Evolutionary conservation across 345 rosid species (phyloP).

Genomic region (Citrus inodora): DNA sequence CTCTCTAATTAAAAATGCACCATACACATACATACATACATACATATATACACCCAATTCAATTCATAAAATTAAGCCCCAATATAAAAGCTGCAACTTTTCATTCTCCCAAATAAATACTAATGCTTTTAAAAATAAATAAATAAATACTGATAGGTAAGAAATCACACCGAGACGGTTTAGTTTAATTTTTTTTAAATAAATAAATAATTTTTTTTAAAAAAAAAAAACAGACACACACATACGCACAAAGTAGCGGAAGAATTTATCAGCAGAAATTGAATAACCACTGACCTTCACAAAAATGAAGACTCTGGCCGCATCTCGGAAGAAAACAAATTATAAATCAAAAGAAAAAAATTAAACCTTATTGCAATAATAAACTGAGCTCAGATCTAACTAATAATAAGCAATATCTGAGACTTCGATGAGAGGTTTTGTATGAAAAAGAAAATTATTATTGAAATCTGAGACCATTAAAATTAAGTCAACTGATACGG

Average conservation of each 20-base stretch:
- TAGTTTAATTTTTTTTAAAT: background rate
- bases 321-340: slow-evolving; percentile 14
- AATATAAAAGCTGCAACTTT: background rate
- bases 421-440: background rate
- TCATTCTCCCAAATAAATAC: background rate
- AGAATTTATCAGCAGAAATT: background rate
- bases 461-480: background rate
- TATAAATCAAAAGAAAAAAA: background rate
- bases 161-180: background rate
- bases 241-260: too few species aligned
- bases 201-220: too few species aligned
- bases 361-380: background rate
- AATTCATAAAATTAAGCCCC: background rate
- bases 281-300: slow-evolving; percentile 19
- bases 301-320: background rate
- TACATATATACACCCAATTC: background rate
- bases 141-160: background rate
- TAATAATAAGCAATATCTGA: background rate
- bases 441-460: background rate
- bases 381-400: background rate
- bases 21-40: slow-evolving; percentile 1
- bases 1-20: background rate
- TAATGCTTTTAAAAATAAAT: too few species aligned
- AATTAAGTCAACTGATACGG: slow-evolving; percentile 10
- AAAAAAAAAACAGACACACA: too few species aligned